A percentile compares a stretch with the other conserved stretches of the same genome.
phyloP scores from a whole-genome alignment of 495 filamentous ascomycete genomes.

The Hyaloscypha hepaticicola region DNA sequence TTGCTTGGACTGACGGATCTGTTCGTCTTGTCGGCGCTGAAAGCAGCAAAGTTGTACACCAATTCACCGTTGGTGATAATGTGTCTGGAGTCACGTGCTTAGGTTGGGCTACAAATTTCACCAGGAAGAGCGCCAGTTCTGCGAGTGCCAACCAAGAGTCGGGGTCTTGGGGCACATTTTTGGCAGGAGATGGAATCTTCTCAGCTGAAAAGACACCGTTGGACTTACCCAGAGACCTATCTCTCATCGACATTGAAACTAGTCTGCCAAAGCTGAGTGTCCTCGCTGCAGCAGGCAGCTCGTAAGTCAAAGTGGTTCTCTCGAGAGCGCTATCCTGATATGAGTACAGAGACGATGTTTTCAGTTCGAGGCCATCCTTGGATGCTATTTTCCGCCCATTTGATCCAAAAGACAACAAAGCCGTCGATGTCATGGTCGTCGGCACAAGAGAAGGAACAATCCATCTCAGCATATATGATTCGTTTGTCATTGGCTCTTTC shows the following conservation, averaged over 20 bases:
- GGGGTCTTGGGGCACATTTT: slow-evolving; percentile 33
- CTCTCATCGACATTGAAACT: slow-evolving; percentile 74
- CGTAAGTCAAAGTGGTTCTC: slow-evolving; percentile 44
- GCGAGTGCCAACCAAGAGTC: slow-evolving; percentile 6
- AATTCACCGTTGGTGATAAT: slow-evolving; percentile 49
- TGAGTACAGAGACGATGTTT: slow-evolving; percentile 61
- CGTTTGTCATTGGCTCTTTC: slow-evolving; percentile 77
- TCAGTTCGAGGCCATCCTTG: slow-evolving; percentile 65
- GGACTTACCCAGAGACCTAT: slow-evolving; percentile 76
- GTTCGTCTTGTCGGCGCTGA: slow-evolving; percentile 72
- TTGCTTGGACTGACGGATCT: slow-evolving; percentile 70
- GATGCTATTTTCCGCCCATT: slow-evolving; percentile 69
- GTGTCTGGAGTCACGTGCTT: slow-evolving; percentile 58
- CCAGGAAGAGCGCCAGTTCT: slow-evolving; percentile 38
- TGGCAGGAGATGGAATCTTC: slow-evolving; percentile 21
- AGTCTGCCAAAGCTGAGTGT: slow-evolving; percentile 77
- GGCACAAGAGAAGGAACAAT: slow-evolving; percentile 77
- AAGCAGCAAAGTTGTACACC: slow-evolving; percentile 74
- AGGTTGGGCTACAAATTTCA: slow-evolving; percentile 71
- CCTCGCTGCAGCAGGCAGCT: slow-evolving; percentile 58
- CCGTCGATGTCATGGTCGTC: slow-evolving; percentile 79
- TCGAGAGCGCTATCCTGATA: slow-evolving; percentile 26
- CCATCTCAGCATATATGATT: slow-evolving; percentile 85
- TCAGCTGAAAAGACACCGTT: slow-evolving; percentile 37
- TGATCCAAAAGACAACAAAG: slow-evolving; percentile 59